Evolutionary conservation across 805 yeast genomes (phyloP).

Genomic region (Starmera pachycereana): DNA sequence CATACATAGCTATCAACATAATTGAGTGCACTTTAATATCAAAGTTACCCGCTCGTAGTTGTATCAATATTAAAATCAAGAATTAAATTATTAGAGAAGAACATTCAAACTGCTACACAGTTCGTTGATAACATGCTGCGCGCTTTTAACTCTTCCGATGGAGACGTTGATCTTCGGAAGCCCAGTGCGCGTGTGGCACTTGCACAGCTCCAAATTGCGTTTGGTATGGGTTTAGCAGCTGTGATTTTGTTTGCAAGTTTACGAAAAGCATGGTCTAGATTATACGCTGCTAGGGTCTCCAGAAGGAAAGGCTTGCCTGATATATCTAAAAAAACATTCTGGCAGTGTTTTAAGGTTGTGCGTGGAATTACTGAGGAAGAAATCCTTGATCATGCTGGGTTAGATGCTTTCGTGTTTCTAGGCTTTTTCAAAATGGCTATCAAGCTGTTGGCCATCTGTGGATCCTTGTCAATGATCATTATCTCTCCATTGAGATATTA

Average conservation of each 20-base stretch:
- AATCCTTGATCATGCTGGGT: conserved; percentile 79
- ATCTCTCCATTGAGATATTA: conserved; percentile 80
- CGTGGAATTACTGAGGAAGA: conserved; percentile 60
- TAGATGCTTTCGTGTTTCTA: conserved; percentile 87
- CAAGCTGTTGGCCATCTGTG: conserved; percentile 50
- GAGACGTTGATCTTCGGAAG: conserved; percentile 12
- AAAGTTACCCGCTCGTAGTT: no score
- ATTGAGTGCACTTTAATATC: no score
- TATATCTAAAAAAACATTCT: conserved; percentile 44
- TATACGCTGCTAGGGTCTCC: conserved; percentile 66
- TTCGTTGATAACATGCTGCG: neutral
- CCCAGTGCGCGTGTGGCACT: conserved; percentile 46
- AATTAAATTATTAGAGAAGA: neutral
- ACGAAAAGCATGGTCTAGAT: conserved; percentile 64
- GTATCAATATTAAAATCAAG: no score
- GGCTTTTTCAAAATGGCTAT: conserved; percentile 89
- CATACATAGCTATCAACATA: no score
- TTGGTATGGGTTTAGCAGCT: conserved; percentile 57
- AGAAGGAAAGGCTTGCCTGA: conserved; percentile 45
- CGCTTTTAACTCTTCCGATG: conserved; percentile 1
- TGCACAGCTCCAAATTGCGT: conserved; percentile 68
- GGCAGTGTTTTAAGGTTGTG: conserved; percentile 75
- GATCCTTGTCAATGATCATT: conserved; percentile 59
- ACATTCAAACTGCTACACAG: neutral
- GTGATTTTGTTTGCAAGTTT: conserved; percentile 60